Base-by-base conservation (phyloP, 768 basidiomycete species). In the Crepidotus variabilis region DNA sequence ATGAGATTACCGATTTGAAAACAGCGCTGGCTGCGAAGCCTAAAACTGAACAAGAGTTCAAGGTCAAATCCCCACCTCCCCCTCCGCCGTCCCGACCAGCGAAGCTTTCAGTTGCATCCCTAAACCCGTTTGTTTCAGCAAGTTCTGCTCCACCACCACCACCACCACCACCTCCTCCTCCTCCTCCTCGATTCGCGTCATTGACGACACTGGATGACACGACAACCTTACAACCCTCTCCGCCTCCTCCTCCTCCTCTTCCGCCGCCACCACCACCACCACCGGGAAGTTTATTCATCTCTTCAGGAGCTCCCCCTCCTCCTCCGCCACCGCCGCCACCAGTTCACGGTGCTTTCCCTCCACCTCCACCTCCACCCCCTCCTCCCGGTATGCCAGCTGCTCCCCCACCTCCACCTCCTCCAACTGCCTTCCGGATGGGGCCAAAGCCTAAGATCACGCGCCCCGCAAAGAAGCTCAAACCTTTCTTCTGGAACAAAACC, bases 401-500 rank as follows among this genome's bases (percentile, higher is more conserved):
- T 18, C 71, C 71, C 6, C 64, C 71, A 0, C 75, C 75, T 2
- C 78, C 80, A 0, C 76, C 74, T 20, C 72, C 75, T 2, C 76
- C 78, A 0, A 73, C 72, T 14, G 69, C 71, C 8, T 74, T 72
- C 57, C 69, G 66, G 54, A 65, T 67, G 28, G 67, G 63, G 34
- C 61, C 57, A 36, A 74, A 68, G 51, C 58, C 63, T 21, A 78
- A 73, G 58, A 59, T 66, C 7, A 61, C 65, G 22, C 76, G 75
- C 11, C 84, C 86, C n/a, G 62, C 68, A 2, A 86, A 84, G 63
- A 79, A 81, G 48, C 67, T 92, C 51, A 88, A 89, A 69, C 90
- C 94, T 1, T 94, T 97, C 75, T 93, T 93, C 68, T 96, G 94
- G 94, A 88, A 85, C 60, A 95, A 96, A 62, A 59, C 94, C 4